Evolutionary conservation across 495 filamentous ascomycete genomes (phyloP), one percentile per base, ranked within the genome.

Genomic region (Peziza echinospora): DNA sequence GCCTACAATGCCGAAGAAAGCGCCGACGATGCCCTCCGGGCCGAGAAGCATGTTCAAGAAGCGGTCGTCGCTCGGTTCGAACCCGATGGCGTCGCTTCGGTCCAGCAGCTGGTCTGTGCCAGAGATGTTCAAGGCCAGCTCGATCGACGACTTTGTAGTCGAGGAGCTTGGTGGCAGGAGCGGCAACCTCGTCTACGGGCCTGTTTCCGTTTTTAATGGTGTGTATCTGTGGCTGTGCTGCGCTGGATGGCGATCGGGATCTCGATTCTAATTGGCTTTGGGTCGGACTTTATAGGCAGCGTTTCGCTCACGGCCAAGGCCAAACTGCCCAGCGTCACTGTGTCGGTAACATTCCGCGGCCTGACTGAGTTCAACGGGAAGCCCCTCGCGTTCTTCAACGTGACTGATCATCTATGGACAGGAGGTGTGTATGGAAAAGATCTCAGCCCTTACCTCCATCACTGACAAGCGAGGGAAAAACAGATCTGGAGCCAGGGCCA

Each of bases 191-290:
- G 55, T 59, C 25, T 59, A 58, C 49, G 56, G 56, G 7, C 56
- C 56, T 1, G 55, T 59, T 26, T 41, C 55, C 22, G 42, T 52
- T 25, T 59, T 59, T 42, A 59, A 58, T 53, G 56, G 56, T 55
- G 24, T 41, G 55, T 26, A 22, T 45, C 9, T 2, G 24, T 44
- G 23, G 41, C 11, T 19, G 21, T 19, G 21, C 41, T 34, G 28
- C 9, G 9, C 9, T 34, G 28, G 9, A n/a, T 34, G 28, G n/a
- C n/a, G n/a, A n/a, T n/a, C n/a, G 28, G 9, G 28, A 34, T 34
- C 9, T 34, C n/a, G n/a, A n/a, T n/a, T 37, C 46, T 42, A 24
- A 13, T 23, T 26, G 24, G 24, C 1, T 8, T 24, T 17, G 21
- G 23, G 30, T 26, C 41, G 25, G 17, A 17, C 49, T 44, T 54